Base-by-base conservation (phyloP, 306 rosid genomes). In the Carpinus viminea region DNA sequence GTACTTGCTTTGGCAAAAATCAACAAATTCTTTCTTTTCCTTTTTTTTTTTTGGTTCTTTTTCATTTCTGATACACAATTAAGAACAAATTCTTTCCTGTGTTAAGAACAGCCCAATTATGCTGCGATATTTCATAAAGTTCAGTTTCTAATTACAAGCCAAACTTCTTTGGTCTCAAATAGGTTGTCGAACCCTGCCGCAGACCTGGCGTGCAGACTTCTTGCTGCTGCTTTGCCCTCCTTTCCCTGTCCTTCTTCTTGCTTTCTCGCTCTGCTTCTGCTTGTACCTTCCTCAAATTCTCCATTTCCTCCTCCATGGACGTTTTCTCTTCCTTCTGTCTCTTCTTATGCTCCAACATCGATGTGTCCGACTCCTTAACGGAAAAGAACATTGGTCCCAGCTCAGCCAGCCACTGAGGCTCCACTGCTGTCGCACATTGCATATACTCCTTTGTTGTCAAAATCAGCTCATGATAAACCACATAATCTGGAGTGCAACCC, bases 301-400 rank as follows among this genome's bases (percentile, higher is more conserved):
- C 98, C 98, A 95, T 95, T 82, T 95, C 98, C 85, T 95, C 91
- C 78, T 95, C 98, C 98, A 95, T 92, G 16, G 93, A 97, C 1
- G 98, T 89, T 76, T 95, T 95, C 78, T 89, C 95, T 83, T 92
- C 91, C 81, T 95, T 92, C 31, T 95, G 98, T 74, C 77, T 90
- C 92, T 91, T 91, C 85, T 91, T 95, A 81, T 92, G 98, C 87
- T 95, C 98, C 72, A 91, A 78, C 45, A 95, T 76, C 2, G 98
- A 95, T 6, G 98, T 95, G 86, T 95, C 98, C 3, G 98, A 95
- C 15, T 95, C 98, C 87, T 95, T 95, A 1, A 92, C 98, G 28
- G 98, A 95, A 75, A 95, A 95, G 81, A 95, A 95, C 98, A 95
- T 92, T 2, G 98, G 98, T 38, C 98, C 98, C 74, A 95, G 78